Conservation (phyloP, 495 filamentous ascomycete genomes). For the Cetradonia linearis region DNA sequence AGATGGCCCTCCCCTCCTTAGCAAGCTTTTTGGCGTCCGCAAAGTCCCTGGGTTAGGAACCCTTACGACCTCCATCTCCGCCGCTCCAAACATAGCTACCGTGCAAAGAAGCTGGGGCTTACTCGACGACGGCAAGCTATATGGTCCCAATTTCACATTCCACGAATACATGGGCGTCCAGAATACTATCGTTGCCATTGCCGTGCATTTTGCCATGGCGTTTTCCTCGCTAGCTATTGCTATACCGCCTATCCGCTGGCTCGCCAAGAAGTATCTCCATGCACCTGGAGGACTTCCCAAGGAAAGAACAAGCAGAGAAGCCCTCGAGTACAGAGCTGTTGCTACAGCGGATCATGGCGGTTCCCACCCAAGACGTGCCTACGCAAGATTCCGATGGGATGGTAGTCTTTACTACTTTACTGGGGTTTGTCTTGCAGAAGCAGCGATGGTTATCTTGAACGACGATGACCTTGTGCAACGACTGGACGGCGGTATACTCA, state of each 20-base stretch:
- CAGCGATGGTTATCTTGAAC: slow-evolving; percentile 58
- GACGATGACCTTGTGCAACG: slow-evolving; percentile 48
- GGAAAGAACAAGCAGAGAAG: slow-evolving; percentile 47
- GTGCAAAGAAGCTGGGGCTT: slow-evolving; percentile 73
- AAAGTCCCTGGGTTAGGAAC: slow-evolving; percentile 56
- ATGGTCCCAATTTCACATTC: slow-evolving; percentile 66
- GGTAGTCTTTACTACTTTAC: slow-evolving; percentile 64
- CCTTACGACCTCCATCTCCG: slow-evolving; percentile 50
- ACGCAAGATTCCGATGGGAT: slow-evolving; percentile 47
- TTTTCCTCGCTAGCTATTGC: slow-evolving; percentile 40
- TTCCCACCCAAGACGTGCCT: slow-evolving; percentile 40
- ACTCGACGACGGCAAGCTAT: slow-evolving; percentile 47
- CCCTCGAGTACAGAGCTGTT: slow-evolving; percentile 55
- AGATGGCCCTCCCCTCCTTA: slow-evolving; percentile 26
- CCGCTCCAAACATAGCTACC: slow-evolving; percentile 50
- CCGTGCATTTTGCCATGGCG: slow-evolving; percentile 46
- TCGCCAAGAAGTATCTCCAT: slow-evolving; percentile 44
- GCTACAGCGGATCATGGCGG: slow-evolving; percentile 48
- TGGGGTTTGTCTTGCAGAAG: slow-evolving; percentile 55
- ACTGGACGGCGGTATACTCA: slow-evolving; percentile 62
- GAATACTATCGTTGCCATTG: slow-evolving; percentile 47
- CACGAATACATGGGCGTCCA: slow-evolving; percentile 54
- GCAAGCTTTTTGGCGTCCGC: slow-evolving; percentile 50
- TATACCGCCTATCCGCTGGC: slow-evolving; percentile 44
- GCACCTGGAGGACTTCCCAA: slow-evolving; percentile 59